Base-by-base conservation (phyloP, 2,329 filamentous ascomycete genomes). In the Diaporthe eres region DNA sequence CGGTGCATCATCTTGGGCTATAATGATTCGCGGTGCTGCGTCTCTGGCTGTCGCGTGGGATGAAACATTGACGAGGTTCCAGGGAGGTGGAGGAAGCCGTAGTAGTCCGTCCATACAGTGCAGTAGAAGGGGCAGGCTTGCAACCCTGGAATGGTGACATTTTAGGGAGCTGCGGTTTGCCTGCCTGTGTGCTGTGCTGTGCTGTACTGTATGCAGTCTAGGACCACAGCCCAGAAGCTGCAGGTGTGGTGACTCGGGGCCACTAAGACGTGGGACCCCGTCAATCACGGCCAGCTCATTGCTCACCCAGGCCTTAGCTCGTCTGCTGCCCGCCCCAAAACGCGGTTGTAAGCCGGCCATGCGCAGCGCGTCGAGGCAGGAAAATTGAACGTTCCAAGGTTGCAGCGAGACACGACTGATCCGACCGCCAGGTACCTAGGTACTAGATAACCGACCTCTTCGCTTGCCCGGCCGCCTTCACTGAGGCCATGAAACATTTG, bases 401-500 rank as follows among this genome's bases (percentile, higher is more conserved):
- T 63, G 47, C 61, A 76, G 70, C 57, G 70, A 75, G 74, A 73
- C 74, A 75, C 70, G 55, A 55, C 58, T 70, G 61, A 60, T 63
- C 55, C 57, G 13, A 34, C 28, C n/a, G n/a, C 58, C 49, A 57
- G n/a, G 53, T 57, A 57, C 60, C 47, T 25, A 68, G 49, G 47
- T 39, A 55, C 13, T n/a, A n/a, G 39, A 61, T 61, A 57, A 51
- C 13, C 51, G 42, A 3, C 12, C 49, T 53, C 12, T 5, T 39
- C 31, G 12, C 31, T 28, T 70, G 51, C 39, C 47, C 25, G 63
- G 63, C 61, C 37, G 61, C 72, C 72, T 51, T 70, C 13, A 28
- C 53, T 44, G 72, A 70, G 63, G 39, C 49, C 53, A 39, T 74
- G 63, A 58, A 39, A 39, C 39, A 47, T 61, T 57, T 57, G 49